A percentile compares a stretch with the other conserved stretches of the same genome.
Conservation (phyloP, 495 filamentous ascomycete genomes). For the Rusavskia elegans region DNA sequence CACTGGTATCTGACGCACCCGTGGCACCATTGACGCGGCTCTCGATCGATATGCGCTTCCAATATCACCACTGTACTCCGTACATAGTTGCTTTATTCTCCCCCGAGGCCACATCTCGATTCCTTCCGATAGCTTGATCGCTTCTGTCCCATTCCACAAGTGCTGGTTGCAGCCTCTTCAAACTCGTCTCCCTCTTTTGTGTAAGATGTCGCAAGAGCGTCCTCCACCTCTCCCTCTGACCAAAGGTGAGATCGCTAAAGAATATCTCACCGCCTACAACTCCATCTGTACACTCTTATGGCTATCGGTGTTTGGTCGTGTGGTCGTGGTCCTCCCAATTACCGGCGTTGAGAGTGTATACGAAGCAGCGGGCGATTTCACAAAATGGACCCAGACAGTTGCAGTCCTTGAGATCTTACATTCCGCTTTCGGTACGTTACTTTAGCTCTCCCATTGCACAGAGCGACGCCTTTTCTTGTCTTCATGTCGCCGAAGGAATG, state of each 20-base stretch:
- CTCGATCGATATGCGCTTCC: background rate
- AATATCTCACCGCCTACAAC: conserved; percentile 81
- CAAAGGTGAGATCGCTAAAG: background rate
- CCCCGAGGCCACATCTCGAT: background rate
- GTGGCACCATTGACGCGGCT: background rate
- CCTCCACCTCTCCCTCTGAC: conserved; percentile 1
- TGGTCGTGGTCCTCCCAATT: conserved; percentile 30
- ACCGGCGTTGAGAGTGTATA: conserved; percentile 37
- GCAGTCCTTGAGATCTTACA: conserved; percentile 75
- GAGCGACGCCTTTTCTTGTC: too few species aligned
- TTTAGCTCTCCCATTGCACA: background rate
- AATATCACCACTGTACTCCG: background rate
- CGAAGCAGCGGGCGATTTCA: conserved; percentile 40
- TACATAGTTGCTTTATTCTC: background rate
- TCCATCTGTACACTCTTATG: conserved; percentile 57
- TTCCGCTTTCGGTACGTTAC: conserved; percentile 41
- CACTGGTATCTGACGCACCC: background rate
- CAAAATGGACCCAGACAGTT: conserved; percentile 65
- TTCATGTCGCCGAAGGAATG: too few species aligned
- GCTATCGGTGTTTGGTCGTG: conserved; percentile 50
- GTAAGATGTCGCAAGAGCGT: conserved; percentile 4
- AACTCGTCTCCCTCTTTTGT: too few species aligned
- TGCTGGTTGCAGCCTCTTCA: too few species aligned
- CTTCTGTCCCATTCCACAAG: too few species aligned
- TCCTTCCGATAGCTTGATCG: too few species aligned